Evolutionary conservation across 1,139 yeast genomes (phyloP).

Genomic region (Geotrichum restrictum): DNA sequence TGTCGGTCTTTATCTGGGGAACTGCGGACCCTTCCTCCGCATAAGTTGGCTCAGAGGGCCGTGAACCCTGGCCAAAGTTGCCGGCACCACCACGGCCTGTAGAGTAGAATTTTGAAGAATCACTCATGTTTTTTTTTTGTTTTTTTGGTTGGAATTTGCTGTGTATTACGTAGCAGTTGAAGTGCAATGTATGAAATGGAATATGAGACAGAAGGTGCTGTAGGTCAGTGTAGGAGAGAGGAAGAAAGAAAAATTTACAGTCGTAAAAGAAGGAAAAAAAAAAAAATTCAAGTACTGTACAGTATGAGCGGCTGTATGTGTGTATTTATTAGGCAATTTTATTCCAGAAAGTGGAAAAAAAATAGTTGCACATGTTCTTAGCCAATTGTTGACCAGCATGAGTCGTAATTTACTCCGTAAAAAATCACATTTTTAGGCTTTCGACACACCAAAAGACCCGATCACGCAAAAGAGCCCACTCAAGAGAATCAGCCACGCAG

Average conservation of each 20-base stretch:
- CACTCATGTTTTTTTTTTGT: neutral
- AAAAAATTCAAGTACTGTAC: neutral
- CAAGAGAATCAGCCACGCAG: too few species aligned
- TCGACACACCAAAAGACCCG: too few species aligned
- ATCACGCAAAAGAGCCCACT: too few species aligned
- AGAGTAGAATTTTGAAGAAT: conserved; percentile 40
- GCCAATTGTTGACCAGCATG: too few species aligned
- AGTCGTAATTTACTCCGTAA: too few species aligned
- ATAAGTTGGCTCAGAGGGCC: conserved; percentile 50
- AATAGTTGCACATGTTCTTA: too few species aligned
- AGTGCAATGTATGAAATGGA: neutral
- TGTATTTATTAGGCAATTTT: conserved; percentile 1
- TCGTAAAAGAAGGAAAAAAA: neutral
- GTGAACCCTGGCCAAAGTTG: conserved; percentile 50
- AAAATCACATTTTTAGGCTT: too few species aligned
- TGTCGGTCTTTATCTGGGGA: conserved; percentile 56
- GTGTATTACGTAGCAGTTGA: neutral
- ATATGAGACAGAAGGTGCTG: too few species aligned
- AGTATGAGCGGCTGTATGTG: conserved; percentile 2
- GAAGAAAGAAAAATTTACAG: neutral
- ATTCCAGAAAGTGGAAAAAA: conserved; percentile 1
- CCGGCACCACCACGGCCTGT: conserved; percentile 85
- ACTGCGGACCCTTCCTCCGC: conserved; percentile 44
- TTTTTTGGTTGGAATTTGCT: neutral
- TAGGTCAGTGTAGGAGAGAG: too few species aligned